Percentiles rank a stretch among this genome's conserved stretches.
Conservation (phyloP, 2,329 filamentous ascomycete species). For the Ophiostoma triangulosporum region DNA sequence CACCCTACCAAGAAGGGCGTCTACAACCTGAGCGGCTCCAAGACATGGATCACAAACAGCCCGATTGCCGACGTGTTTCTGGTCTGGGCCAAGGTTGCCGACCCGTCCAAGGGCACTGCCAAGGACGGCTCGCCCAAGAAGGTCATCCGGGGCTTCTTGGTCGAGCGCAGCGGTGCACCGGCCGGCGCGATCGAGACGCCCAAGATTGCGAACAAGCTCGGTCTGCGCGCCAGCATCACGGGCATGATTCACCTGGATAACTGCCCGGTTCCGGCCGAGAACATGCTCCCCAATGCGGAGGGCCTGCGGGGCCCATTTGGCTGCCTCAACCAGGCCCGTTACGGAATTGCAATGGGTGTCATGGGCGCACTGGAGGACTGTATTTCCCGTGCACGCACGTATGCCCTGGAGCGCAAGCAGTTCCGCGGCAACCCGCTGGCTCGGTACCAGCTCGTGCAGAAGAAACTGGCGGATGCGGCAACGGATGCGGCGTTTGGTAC, state of each 20-base stretch:
- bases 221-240: slow-evolving; percentile 81
- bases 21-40: slow-evolving; percentile 59
- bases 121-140: slow-evolving; percentile 10
- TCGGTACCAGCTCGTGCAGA: slow-evolving; percentile 93
- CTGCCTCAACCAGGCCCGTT: slow-evolving; percentile 85
- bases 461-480: slow-evolving; percentile 86
- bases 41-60: slow-evolving; percentile 89
- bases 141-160: slow-evolving; percentile 70
- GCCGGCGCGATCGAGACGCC: slow-evolving; percentile 85
- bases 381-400: slow-evolving; percentile 64
- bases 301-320: slow-evolving; percentile 81
- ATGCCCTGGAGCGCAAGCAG: slow-evolving; percentile 85
- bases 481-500: slow-evolving; percentile 87
- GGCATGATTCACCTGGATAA: slow-evolving; percentile 96
- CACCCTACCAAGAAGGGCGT: slow-evolving; percentile 69
- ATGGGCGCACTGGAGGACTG: slow-evolving; percentile 93
- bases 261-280: slow-evolving; percentile 73
- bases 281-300: slow-evolving; percentile 88
- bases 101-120: slow-evolving; percentile 54
- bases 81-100: slow-evolving; percentile 85
- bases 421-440: slow-evolving; percentile 93
- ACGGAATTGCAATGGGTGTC: slow-evolving; percentile 86
- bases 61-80: slow-evolving; percentile 70
- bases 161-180: slow-evolving; percentile 76
- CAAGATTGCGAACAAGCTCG: slow-evolving; percentile 87